Evolutionary conservation across 345 rosid species (phyloP), one percentile per base, ranked within the genome.

Genomic region (Gossypium mustelinum): DNA sequence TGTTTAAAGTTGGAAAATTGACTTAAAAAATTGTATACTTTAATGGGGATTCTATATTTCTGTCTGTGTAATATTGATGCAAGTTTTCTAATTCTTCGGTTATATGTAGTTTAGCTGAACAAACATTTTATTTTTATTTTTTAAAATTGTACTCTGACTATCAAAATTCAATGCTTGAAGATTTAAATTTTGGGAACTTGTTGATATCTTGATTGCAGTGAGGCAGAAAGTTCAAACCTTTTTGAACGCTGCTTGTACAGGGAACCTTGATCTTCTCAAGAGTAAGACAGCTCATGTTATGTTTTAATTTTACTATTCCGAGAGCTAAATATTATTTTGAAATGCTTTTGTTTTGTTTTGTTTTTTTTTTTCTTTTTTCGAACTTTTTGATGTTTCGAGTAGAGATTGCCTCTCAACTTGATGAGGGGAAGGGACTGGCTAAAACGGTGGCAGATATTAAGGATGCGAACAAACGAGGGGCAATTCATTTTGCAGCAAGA

Each of bases 381-480:
- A 20, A 8, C 2, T 13, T 44, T n/a, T 60, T 82, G 29, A 47
- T 45, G n/a, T 78, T 58, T 43, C 6, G 50, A 80, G 68, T 81
- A 94, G 97, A 81, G 44, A 70, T 88, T 59, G 97, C 97, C 4
- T 52, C 80, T 58, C 87, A 91, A 85, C 92, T 94, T 10, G 98
- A 90, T 82, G 94, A 89, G 16, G 97, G 97, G 22, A 85, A 90
- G 78, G 97, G 85, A 67, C 41, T 89, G 48, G 80, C 82, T 4
- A 79, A 77, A 79, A 87, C 98, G 11, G 86, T 94, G 73, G 88
- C 85, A 60, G 92, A 87, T 81, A 84, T 91, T 58, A 94, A 91
- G 85, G 97, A 94, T 82, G 98, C 95, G 2, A 92, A 94, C 78
- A 84, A 91, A 82, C 85, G 97, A 57, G 98, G 97, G 18, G 97